A percentile compares a stretch with the other conserved stretches of the same genome.
These are phyloP conservation scores for Jamesozyma lodderae DNA, from an alignment of 805 yeast genomes.

Conservation along the genomic window DNA sequence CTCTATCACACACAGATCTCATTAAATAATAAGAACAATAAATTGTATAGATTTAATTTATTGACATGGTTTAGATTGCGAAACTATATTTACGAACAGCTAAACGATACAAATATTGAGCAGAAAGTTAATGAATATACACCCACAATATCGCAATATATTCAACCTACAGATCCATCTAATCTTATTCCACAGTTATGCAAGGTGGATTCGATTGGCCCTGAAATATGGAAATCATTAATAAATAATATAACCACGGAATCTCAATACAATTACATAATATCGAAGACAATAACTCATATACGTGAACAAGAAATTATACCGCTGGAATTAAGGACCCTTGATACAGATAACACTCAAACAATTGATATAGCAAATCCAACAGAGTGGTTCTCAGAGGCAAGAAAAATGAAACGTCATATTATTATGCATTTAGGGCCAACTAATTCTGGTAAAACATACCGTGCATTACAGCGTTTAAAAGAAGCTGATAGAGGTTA, in stretches of 20 bases:
- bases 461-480: constrained; percentile 64
- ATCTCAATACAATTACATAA: constrained; percentile 11
- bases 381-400: constrained; percentile 74
- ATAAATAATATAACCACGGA: background rate
- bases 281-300: constrained; percentile 13
- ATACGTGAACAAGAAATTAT: constrained; percentile 21
- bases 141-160: constrained; percentile 8
- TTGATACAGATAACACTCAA: constrained; percentile 10
- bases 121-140: constrained; percentile 2
- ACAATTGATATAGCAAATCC: constrained; percentile 46
- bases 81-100: constrained; percentile 10
- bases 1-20: constrained; percentile 13
- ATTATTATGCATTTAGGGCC: constrained; percentile 95
- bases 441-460: constrained; percentile 93
- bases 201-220: constrained; percentile 1
- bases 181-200: constrained; percentile 11
- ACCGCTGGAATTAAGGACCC: constrained; percentile 5
- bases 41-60: constrained; percentile 1
- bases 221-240: background rate
- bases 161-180: constrained; percentile 14
- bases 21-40: constrained; percentile 4
- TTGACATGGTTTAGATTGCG: constrained; percentile 9
- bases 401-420: constrained; percentile 69
- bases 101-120: constrained; percentile 7
- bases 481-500: constrained; percentile 64